phyloP scores from a whole-genome alignment of 306 rosid species.

The Inga laurina region DNA sequence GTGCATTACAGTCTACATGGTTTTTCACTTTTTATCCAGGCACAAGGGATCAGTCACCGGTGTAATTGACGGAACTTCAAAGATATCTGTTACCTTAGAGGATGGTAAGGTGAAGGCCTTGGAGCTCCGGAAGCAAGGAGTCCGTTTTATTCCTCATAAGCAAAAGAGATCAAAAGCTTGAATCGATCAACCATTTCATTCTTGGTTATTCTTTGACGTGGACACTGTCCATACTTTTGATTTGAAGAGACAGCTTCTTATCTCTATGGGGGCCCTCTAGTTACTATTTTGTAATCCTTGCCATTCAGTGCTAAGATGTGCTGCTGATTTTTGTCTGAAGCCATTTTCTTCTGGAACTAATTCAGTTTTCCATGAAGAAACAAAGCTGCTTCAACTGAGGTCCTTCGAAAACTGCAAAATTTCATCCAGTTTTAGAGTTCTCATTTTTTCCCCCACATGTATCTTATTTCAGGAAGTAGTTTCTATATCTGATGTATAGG shows the following conservation, averaged over 20 bases:
- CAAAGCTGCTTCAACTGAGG: not conserved
- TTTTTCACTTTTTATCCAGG: slow-evolving; percentile 49
- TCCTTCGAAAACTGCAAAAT: not conserved
- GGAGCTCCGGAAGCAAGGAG: slow-evolving; percentile 80
- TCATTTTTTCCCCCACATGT: not conserved
- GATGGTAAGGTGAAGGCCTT: slow-evolving; percentile 64
- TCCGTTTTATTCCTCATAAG: slow-evolving; percentile 69
- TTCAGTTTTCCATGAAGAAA: slow-evolving; percentile 12
- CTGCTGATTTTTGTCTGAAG: slow-evolving; percentile 18
- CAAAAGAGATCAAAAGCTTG: slow-evolving; percentile 69
- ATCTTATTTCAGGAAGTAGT: slow-evolving; percentile 18
- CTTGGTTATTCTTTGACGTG: not conserved
- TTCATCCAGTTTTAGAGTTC: not conserved
- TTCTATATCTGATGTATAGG: slow-evolving; percentile 31
- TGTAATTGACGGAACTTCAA: slow-evolving; percentile 65
- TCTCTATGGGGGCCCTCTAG: not conserved
- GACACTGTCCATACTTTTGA: slow-evolving; percentile 27
- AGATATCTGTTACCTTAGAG: slow-evolving; percentile 70
- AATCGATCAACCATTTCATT: slow-evolving; percentile 26
- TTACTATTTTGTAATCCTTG: not conserved
- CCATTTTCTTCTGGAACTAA: not conserved
- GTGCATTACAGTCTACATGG: not conserved
- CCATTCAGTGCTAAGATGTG: not conserved
- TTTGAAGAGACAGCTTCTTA: slow-evolving; percentile 19
- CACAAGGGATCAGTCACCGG: slow-evolving; percentile 81